Evolutionary conservation across 2,329 filamentous ascomycete genomes (phyloP).

Genomic region (Onygenales sp.): DNA sequence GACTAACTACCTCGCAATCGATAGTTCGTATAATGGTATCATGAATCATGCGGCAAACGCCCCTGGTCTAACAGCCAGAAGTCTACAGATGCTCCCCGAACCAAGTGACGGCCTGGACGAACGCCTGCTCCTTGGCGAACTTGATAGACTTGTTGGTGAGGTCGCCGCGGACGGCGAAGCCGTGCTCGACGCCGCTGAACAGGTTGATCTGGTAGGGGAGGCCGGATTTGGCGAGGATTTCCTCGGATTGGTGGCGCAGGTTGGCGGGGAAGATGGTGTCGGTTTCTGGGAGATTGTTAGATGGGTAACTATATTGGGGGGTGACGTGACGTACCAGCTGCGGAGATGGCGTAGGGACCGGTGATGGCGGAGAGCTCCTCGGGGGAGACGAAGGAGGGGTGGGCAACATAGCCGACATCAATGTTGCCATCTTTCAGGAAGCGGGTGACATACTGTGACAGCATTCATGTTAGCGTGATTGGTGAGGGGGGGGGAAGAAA

Average conservation of each 20-base stretch:
- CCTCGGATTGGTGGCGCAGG: slow-evolving; percentile 50
- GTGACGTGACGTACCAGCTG: slow-evolving; percentile 29
- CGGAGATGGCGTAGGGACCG: slow-evolving; percentile 60
- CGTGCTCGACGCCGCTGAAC: slow-evolving; percentile 59
- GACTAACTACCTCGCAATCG: too few species aligned
- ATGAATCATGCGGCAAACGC: too few species aligned
- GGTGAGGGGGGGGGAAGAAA: background rate
- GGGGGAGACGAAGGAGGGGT: slow-evolving; percentile 64
- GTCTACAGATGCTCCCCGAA: slow-evolving; percentile 24
- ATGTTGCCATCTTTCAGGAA: slow-evolving; percentile 55
- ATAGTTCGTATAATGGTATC: too few species aligned
- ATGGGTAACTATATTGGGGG: background rate
- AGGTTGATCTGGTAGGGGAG: slow-evolving; percentile 64
- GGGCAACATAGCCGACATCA: slow-evolving; percentile 62
- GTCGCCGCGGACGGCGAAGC: slow-evolving; percentile 62
- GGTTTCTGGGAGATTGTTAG: slow-evolving; percentile 33
- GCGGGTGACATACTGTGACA: slow-evolving; percentile 54
- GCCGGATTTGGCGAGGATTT: slow-evolving; percentile 42
- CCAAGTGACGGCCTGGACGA: slow-evolving; percentile 64
- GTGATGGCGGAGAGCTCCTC: slow-evolving; percentile 57
- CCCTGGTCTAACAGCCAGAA: too few species aligned
- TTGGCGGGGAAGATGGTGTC: slow-evolving; percentile 49
- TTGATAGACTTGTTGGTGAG: slow-evolving; percentile 42
- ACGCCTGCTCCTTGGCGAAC: slow-evolving; percentile 68
- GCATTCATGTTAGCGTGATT: background rate